Base-by-base conservation (phyloP, 148 eudicot genomes). In the Cornus suecica region DNA sequence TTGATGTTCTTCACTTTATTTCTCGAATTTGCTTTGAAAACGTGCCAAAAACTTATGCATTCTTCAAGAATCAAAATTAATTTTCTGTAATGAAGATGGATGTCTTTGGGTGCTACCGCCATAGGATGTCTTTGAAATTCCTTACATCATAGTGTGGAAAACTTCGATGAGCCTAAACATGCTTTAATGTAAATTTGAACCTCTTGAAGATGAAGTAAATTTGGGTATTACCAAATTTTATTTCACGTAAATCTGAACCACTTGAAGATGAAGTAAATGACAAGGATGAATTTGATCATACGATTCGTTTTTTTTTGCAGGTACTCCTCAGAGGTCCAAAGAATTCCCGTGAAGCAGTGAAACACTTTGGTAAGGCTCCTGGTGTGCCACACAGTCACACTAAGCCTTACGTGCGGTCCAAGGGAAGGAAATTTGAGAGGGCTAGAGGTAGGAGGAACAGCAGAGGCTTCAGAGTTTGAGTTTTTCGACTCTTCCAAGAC, bases 321-420 rank as follows among this genome's bases (percentile, higher is more conserved):
- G 90, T 94, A n/a, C 91, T 94, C 23, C 90, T 94, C 1, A 87
- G 98, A 85, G 98, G 98, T 16, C 93, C 98, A 0, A 88, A 83
- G 90, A 92, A 90, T 52, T 81, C 95, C 1, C 95, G 98, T 74
- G 97, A 94, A 78, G 96, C 98, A 2, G 96, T 89, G 65, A 92
- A 82, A 81, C 98, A 94, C 85, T 94, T 94, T 77, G 97, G 97
- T 4, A 89, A 81, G 68, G 98, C 97, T 78, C 98, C 97, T 77
- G 97, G 96, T 90, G 98, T 92, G 23, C 97, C 97, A 4, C 90
- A 90, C 91, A 94, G 94, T 79, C 97, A 92, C 87, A 89, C 94
- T 81, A 94, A 94, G 85, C 97, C 97, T 0, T 94, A 94, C 68
- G 96, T 94, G 11, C 77, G 98, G 34, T 68, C 96, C 16, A 84